Evolutionary conservation across 2,329 filamentous ascomycete species (phyloP).

Genomic region (Nemania abortiva): DNA sequence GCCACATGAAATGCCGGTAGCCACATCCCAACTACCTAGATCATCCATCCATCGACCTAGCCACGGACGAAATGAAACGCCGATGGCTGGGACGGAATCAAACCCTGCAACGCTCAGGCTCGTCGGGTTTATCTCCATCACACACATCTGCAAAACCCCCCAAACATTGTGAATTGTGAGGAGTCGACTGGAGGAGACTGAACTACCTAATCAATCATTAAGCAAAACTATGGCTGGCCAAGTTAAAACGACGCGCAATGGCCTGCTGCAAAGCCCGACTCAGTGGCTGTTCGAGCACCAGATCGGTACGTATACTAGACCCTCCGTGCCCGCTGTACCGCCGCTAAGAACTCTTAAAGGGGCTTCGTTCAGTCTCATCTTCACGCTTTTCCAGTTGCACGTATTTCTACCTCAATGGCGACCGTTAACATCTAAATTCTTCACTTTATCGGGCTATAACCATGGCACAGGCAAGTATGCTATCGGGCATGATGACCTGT

Average conservation of each 20-base stretch:
- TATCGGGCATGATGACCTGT: constrained; percentile 80
- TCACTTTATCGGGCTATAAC: constrained; percentile 85
- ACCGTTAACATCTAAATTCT: constrained; percentile 82
- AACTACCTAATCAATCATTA: neutral
- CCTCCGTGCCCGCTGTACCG: neutral
- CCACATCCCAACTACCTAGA: constrained; percentile 28
- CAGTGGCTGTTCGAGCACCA: constrained; percentile 38
- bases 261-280: constrained; percentile 28
- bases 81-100: constrained; percentile 17
- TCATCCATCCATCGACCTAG: constrained; percentile 4
- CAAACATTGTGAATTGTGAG: constrained; percentile 10
- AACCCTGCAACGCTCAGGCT: constrained; percentile 13
- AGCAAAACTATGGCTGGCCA: constrained; percentile 30
- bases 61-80: constrained; percentile 35
- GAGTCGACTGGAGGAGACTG: constrained; percentile 6
- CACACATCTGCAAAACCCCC: constrained; percentile 18
- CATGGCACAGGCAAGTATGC: constrained; percentile 75
- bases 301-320: constrained; percentile 30
- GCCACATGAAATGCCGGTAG: constrained; percentile 25
- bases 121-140: constrained; percentile 12
- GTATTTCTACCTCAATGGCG: constrained; percentile 81
- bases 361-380: constrained; percentile 83
- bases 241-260: constrained; percentile 18
- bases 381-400: constrained; percentile 83
- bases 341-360: constrained; percentile 61